Evolutionary conservation across 805 yeast genomes (phyloP).

Genomic region (Nakazawaea siamensis): DNA sequence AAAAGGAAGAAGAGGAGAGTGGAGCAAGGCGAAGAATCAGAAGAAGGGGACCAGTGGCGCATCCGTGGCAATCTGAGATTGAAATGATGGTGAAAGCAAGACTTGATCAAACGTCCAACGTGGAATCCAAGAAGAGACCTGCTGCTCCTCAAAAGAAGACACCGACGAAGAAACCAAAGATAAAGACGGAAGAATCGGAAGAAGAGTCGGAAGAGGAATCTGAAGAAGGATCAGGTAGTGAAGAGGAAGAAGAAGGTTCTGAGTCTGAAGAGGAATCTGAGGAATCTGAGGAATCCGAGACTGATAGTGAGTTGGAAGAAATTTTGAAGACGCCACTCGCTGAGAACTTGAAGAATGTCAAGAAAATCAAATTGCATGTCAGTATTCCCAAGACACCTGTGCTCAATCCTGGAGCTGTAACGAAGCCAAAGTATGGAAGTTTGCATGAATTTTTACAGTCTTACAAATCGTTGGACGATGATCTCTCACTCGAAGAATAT

Average conservation of each 20-base stretch:
- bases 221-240: neutral
- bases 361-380: constrained; percentile 23
- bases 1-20: neutral
- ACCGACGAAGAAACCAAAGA: neutral
- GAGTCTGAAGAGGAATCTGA: constrained; percentile 3
- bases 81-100: constrained; percentile 10
- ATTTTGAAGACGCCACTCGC: neutral
- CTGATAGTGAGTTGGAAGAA: constrained; percentile 6
- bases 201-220: neutral
- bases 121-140: neutral
- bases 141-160: neutral
- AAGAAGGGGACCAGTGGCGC: constrained; percentile 12
- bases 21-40: constrained; percentile 19
- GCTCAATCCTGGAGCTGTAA: constrained; percentile 53
- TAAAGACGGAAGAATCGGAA: neutral
- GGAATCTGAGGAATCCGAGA: neutral
- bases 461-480: constrained; percentile 54
- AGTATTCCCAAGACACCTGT: constrained; percentile 37
- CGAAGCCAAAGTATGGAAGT: constrained; percentile 33
- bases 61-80: constrained; percentile 18
- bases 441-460: constrained; percentile 43
- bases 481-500: constrained; percentile 52
- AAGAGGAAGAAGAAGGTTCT: neutral
- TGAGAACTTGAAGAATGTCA: constrained; percentile 3
- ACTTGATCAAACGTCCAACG: neutral